A percentile compares a stretch with the other conserved stretches of the same genome.
Evolutionary conservation across 441 rosid species (phyloP).

Genomic region (Metrosideros polymorpha): DNA sequence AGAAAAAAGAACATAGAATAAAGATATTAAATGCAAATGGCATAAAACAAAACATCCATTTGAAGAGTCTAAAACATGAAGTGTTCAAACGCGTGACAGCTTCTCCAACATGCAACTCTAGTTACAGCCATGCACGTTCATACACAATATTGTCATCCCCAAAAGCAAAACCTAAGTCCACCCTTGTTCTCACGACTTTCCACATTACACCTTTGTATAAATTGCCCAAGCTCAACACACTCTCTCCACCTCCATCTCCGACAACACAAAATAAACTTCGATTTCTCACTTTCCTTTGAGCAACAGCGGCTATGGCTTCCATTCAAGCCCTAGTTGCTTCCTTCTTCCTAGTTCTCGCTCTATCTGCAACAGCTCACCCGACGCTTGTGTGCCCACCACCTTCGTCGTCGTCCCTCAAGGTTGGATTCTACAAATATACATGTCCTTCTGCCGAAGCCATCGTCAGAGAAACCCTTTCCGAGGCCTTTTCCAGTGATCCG

Average conservation of each 20-base stretch:
- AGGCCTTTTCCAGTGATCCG: neutral
- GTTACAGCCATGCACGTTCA: neutral
- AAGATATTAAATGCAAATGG: neutral
- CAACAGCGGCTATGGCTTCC: neutral
- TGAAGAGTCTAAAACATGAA: neutral
- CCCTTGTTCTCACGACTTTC: neutral
- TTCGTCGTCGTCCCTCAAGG: neutral
- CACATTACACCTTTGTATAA: neutral
- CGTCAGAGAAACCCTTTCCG: neutral
- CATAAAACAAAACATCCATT: no score
- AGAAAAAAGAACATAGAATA: neutral
- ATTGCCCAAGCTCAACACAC: neutral
- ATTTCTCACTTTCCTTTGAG: neutral
- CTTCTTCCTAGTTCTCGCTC: neutral
- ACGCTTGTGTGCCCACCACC: neutral
- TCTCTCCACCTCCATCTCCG: neutral
- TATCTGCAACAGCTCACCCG: neutral
- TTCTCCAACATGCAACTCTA: neutral
- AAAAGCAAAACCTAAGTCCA: neutral
- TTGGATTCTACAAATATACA: neutral
- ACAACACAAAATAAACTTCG: neutral
- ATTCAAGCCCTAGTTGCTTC: neutral
- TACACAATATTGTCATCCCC: neutral
- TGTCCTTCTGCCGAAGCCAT: neutral
- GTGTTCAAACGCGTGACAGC: neutral